A percentile compares a stretch with the other conserved stretches of the same genome.
These are phyloP conservation scores for Aureobasidium uvarum DNA, from an alignment of 2,329 filamentous ascomycete species.

Conservation along the genomic window DNA sequence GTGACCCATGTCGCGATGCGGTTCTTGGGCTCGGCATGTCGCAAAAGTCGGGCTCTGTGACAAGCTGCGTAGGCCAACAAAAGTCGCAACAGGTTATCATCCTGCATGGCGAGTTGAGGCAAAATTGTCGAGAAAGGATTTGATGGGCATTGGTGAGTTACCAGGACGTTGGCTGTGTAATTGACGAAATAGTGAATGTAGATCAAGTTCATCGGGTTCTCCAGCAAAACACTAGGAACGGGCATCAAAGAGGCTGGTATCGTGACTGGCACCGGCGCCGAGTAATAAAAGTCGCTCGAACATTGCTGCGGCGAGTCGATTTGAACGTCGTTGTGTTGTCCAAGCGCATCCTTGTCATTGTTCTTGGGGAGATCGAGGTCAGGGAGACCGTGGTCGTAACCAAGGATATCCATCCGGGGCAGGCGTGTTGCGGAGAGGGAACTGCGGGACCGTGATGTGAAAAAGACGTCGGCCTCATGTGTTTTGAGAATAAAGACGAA, in stretches of 20 bases:
- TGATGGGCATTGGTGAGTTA: slow-evolving; percentile 61
- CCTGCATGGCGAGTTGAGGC: slow-evolving; percentile 65
- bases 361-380: slow-evolving; percentile 24
- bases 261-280: slow-evolving; percentile 63
- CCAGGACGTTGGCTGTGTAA: slow-evolving; percentile 68
- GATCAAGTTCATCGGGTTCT: slow-evolving; percentile 78
- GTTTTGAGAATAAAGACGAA: background rate
- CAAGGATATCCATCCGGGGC: slow-evolving; percentile 13
- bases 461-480: background rate
- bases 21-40: slow-evolving; percentile 70
- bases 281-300: slow-evolving; percentile 58
- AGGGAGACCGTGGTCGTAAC: slow-evolving; percentile 22
- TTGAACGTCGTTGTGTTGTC: background rate
- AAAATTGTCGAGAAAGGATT: slow-evolving; percentile 62
- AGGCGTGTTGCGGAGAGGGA: background rate
- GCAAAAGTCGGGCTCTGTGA: slow-evolving; percentile 71
- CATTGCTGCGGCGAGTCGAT: slow-evolving; percentile 24
- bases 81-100: slow-evolving; percentile 71
- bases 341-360: slow-evolving; percentile 22
- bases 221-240: slow-evolving; percentile 57
- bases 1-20: slow-evolving; percentile 79
- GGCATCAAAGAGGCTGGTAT: slow-evolving; percentile 58
- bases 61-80: slow-evolving; percentile 79
- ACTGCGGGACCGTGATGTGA: background rate
- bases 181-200: slow-evolving; percentile 74